These are phyloP conservation scores for Raphanus hybrid DNA, from an alignment of 441 rosid species.

Conservation along the genomic window DNA sequence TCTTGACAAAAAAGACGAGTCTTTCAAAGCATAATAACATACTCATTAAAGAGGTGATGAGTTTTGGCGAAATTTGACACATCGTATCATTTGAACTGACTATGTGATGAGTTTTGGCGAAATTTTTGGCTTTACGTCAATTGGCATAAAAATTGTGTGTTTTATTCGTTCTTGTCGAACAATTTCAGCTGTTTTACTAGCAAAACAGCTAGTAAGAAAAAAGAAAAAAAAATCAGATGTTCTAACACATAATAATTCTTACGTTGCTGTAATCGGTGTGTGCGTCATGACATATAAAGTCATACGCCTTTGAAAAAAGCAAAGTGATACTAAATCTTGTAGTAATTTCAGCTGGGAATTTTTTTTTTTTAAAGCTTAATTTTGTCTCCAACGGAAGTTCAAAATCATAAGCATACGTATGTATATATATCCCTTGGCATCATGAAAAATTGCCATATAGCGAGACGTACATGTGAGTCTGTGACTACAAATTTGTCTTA, in stretches of 20 bases:
- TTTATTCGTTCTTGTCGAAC: not conserved
- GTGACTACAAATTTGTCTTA: slow-evolving; percentile 23
- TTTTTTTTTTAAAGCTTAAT: not conserved
- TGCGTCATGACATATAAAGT: too few species aligned
- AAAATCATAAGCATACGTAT: slow-evolving; percentile 17
- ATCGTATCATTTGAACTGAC: not conserved
- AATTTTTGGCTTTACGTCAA: not conserved
- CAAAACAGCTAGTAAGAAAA: too few species aligned
- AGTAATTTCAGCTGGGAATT: not conserved
- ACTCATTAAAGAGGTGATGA: too few species aligned
- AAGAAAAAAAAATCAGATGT: too few species aligned
- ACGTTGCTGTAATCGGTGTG: too few species aligned
- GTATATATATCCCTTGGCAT: slow-evolving; percentile 24
- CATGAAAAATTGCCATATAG: slow-evolving; percentile 36
- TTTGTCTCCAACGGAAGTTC: not conserved
- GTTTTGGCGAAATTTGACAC: too few species aligned
- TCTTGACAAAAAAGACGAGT: too few species aligned
- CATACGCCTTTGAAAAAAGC: too few species aligned
- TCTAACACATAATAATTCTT: too few species aligned
- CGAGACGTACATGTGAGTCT: slow-evolving; percentile 26
- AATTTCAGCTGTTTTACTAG: too few species aligned
- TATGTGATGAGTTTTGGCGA: not conserved
- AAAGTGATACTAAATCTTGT: not conserved
- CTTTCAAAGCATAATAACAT: too few species aligned
- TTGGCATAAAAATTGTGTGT: not conserved